Evolutionary conservation across 352 stramenopile species (phyloP).

Genomic region (Pythium myriotylum): DNA sequence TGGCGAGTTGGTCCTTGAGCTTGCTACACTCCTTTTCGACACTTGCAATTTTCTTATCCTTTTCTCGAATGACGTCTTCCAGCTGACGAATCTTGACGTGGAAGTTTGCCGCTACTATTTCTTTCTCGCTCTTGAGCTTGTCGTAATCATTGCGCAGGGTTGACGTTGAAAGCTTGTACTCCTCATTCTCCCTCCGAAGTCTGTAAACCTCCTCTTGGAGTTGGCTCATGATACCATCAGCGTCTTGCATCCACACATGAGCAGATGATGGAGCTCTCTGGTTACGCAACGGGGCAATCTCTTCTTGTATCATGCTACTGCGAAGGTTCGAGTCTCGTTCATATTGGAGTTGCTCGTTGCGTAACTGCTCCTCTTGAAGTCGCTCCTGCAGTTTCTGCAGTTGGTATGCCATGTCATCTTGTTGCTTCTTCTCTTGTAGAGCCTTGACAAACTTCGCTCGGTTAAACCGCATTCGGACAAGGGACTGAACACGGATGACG

Average conservation of each 20-base stretch:
- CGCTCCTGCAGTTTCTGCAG: conserved; percentile 78
- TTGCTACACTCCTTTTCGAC: conserved; percentile 74
- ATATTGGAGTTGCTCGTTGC: conserved; percentile 66
- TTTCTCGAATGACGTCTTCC: conserved; percentile 76
- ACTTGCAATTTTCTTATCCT: conserved; percentile 81
- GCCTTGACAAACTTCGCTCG: conserved; percentile 75
- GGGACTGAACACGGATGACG: conserved; percentile 43
- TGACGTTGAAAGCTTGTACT: conserved; percentile 48
- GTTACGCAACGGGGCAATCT: background rate
- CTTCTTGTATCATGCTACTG: conserved; percentile 22
- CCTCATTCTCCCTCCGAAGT: conserved; percentile 78
- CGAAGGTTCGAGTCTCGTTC: conserved; percentile 45
- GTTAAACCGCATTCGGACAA: conserved; percentile 84
- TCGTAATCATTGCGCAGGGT: conserved; percentile 70
- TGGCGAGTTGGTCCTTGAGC: conserved; percentile 54
- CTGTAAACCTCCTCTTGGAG: conserved; percentile 74
- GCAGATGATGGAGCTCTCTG: conserved; percentile 64
- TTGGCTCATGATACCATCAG: conserved; percentile 80
- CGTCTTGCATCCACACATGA: conserved; percentile 85
- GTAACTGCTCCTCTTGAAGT: conserved; percentile 76
- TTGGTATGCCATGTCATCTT: conserved; percentile 88
- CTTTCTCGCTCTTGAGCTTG: conserved; percentile 78
- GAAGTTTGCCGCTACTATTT: conserved; percentile 70
- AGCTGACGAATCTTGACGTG: conserved; percentile 85
- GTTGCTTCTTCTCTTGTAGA: conserved; percentile 77